Conservation (phyloP, 768 basidiomycete genomes). For the Termitomyces sp. region DNA sequence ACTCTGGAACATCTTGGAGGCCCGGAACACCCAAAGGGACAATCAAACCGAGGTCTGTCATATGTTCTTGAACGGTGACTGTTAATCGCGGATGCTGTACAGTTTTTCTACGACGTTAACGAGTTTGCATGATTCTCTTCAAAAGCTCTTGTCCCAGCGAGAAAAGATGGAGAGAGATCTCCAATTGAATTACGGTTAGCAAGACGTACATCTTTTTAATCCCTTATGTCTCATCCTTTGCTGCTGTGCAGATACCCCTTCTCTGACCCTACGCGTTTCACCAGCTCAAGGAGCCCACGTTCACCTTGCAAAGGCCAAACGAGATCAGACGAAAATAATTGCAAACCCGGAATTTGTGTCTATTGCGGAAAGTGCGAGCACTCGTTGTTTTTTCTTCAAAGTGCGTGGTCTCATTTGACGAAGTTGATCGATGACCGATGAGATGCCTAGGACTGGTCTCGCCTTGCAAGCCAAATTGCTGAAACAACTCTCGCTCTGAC, state of each 20-base stretch:
- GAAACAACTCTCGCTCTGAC: constrained; percentile 49
- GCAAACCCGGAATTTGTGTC: constrained; percentile 44
- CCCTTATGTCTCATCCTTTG: not conserved
- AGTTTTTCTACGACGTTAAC: constrained; percentile 59
- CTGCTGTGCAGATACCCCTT: constrained; percentile 52
- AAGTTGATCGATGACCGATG: not conserved
- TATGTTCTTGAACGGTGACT: not conserved
- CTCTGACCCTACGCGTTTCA: constrained; percentile 66
- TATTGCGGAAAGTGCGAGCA: constrained; percentile 60
- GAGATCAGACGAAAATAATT: constrained; percentile 49
- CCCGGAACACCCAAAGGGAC: constrained; percentile 41
- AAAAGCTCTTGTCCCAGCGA: constrained; percentile 37
- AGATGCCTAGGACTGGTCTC: constrained; percentile 59
- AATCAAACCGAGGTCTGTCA: constrained; percentile 61
- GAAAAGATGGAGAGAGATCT: constrained; percentile 50
- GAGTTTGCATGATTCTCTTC: constrained; percentile 42
- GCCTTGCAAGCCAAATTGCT: constrained; percentile 62
- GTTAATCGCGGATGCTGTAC: not conserved
- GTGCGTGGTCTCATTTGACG: constrained; percentile 28
- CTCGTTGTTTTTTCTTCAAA: constrained; percentile 63
- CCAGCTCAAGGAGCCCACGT: constrained; percentile 70
- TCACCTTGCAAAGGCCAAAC: constrained; percentile 61
- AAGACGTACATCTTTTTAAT: not conserved
- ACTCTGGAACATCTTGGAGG: constrained; percentile 13
- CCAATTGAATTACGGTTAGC: constrained; percentile 49